These are phyloP conservation scores for Periglandula ipomoeae DNA, from an alignment of 2,329 filamentous ascomycete species.

Conservation along the genomic window DNA sequence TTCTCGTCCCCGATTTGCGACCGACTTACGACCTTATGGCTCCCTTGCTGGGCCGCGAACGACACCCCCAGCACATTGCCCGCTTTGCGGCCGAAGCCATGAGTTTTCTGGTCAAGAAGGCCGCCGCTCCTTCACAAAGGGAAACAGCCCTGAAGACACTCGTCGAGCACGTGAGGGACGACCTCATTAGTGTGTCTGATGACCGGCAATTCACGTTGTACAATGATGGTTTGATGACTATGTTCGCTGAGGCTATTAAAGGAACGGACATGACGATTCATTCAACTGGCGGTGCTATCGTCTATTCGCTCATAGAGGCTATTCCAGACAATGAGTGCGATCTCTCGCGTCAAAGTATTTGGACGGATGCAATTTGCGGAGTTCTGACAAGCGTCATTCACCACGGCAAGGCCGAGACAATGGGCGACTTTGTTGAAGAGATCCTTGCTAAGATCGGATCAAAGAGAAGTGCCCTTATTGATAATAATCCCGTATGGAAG, in stretches of 20 bases:
- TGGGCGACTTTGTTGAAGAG: constrained; percentile 56
- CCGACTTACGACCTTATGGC: constrained; percentile 78
- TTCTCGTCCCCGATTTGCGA: constrained; percentile 76
- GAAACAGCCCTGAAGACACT: constrained; percentile 63
- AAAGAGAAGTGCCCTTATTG: constrained; percentile 23
- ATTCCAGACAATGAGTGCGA: constrained; percentile 42
- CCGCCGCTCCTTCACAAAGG: constrained; percentile 66
- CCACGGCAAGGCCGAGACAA: constrained; percentile 65
- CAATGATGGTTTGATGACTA: constrained; percentile 79
- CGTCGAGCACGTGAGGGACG: constrained; percentile 61
- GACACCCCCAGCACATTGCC: constrained; percentile 77
- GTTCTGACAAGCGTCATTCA: constrained; percentile 76
- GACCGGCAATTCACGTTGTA: constrained; percentile 58
- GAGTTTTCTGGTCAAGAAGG: constrained; percentile 88
- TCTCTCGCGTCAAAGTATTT: constrained; percentile 37
- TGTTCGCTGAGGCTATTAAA: constrained; percentile 77
- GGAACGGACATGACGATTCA: constrained; percentile 51
- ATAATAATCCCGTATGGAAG: constrained; percentile 20
- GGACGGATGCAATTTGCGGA: constrained; percentile 62
- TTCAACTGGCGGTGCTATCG: constrained; percentile 47
- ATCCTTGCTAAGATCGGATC: constrained; percentile 43
- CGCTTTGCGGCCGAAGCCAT: constrained; percentile 91
- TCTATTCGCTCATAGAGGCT: constrained; percentile 40
- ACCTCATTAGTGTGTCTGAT: constrained; percentile 48
- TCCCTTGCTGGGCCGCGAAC: constrained; percentile 72